phyloP scores from a whole-genome alignment of 257 asterid genomes.

The Primulina eburnea region DNA sequence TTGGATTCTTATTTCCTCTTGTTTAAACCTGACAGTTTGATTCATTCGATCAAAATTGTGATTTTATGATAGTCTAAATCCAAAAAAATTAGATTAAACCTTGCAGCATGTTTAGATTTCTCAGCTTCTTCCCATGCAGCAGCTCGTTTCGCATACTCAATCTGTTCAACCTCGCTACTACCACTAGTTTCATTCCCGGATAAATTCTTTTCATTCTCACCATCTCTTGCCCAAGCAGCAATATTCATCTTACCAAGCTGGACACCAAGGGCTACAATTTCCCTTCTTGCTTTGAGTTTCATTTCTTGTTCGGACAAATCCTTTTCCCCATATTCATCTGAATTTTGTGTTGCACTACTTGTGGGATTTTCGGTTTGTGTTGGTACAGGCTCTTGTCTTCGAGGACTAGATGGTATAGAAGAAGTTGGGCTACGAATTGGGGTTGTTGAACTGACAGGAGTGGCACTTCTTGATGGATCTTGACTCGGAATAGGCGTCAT shows the following conservation, averaged over 20 bases:
- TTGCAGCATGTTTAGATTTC: slow-evolving; percentile 75
- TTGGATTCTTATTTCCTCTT: slow-evolving; percentile 84
- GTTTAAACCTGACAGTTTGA: slow-evolving; percentile 56
- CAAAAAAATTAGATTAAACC: slow-evolving; percentile 38
- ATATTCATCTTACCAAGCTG: slow-evolving; percentile 94
- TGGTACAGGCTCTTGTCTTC: slow-evolving; percentile 70
- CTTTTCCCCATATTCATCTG: slow-evolving; percentile 39
- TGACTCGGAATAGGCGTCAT: slow-evolving; percentile 99
- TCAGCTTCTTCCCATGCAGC: slow-evolving; percentile 96
- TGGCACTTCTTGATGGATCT: slow-evolving; percentile 91
- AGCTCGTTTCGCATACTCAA: slow-evolving; percentile 78
- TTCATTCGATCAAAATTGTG: slow-evolving; percentile 9
- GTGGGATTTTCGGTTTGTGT: slow-evolving; percentile 44
- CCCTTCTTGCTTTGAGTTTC: slow-evolving; percentile 77
- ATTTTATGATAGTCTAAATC: not conserved
- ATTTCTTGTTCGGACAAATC: slow-evolving; percentile 76
- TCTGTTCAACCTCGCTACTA: slow-evolving; percentile 49
- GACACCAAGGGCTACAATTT: slow-evolving; percentile 89
- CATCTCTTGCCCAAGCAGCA: slow-evolving; percentile 99
- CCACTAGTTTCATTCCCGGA: slow-evolving; percentile 32
- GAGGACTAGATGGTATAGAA: slow-evolving; percentile 87
- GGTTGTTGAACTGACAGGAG: slow-evolving; percentile 79
- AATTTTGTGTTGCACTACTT: slow-evolving; percentile 26
- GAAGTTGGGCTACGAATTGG: slow-evolving; percentile 90
- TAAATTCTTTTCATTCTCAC: slow-evolving; percentile 50